Evolutionary conservation across 768 basidiomycete species (phyloP), one percentile per base, ranked within the genome.

Genomic region (Russula emetica): DNA sequence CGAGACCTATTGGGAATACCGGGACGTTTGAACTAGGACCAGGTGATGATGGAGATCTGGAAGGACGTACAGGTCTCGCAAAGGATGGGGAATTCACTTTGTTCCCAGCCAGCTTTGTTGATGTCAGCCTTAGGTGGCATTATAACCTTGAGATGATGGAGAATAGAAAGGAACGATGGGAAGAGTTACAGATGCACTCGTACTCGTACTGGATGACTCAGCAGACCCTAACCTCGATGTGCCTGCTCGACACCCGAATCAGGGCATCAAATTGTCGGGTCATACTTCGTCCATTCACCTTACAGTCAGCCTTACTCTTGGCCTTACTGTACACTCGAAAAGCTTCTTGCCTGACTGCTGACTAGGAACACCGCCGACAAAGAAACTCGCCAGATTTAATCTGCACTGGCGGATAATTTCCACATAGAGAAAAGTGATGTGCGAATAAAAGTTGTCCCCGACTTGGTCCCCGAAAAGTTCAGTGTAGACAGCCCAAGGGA

Each of bases 51-150:
- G 38, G 16, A 56, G 18, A 22, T 14, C 56, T 44, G 6, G 44
- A 57, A 51, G 30, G 59, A 76, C 87, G 67, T 71, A 90, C 94
- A 95, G 73, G 90, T 92, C 76, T 96, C 94, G 74, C 94, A 95
- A 26, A 96, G 85, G 74, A 94, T 91, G 5, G 94, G 93, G 59
- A 94, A 94, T 74, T 94, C 93, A 73, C 87, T 89, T 77, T 92
- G 88, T 72, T 95, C 93, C 90, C 90, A 92, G 16, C 92, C 92
- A 24, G 93, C 92, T 75, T 94, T 94, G 80, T 96, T 95, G 67
- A 95, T 86, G 73, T 96, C 93, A n/a, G 87, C 82, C 77, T 94
- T 94, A 51, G 88, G 88, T 44, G 83, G 82, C 85, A 87, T 88
- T 16, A 28, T 62, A 30, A 28, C 8, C 10, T 34, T 26, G 42